Base-by-base conservation (phyloP, 129 eudicot species). In the Centaurea solstitialis region DNA sequence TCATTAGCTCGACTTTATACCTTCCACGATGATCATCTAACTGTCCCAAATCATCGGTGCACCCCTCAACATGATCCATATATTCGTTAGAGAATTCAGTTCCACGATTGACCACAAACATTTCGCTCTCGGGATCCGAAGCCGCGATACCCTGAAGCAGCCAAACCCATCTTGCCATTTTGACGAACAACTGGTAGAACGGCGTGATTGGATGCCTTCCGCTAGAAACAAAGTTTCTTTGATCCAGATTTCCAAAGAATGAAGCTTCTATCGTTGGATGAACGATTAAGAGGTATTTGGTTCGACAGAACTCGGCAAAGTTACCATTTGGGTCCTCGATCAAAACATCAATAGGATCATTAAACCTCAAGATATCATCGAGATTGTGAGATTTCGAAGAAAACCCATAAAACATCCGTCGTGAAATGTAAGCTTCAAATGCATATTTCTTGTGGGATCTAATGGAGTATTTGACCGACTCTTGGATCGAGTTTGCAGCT, bases 151-250 rank as follows among this genome's bases (percentile, higher is more conserved):
- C 93, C 18, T 75, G 86, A 69, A 91, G 88, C 83, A 78, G 68
- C 97, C 93, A 91, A 70, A 91, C 87, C 87, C 90, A 89, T 72
- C 76, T 85, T 57, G 97, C 93, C 97, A 91, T 91, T 81, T 86
- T 86, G 30, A 89, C 90, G 7, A 91, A 91, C 33, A 91, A 89
- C 39, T 86, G 91, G 73, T 91, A 91, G 82, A 91, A 91, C 8
- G 88, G 91, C 11, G 97, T 91, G 23, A 85, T 66, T 7, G 97
- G 97, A 75, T 91, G 97, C 72, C 76, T 84, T 73, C 93, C 93
- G 40, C 84, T 62, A 13, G 85, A 67, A 83, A 91, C 93, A 62
- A 91, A 84, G 21, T 79, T 87, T 80, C 93, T 89, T 59, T 89
- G 97, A 78, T 91, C 91, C 82, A 87, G 76, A 82, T 89, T 86